phyloP scores from a whole-genome alignment of 352 stramenopile species.

The Globisporangium canariense region DNA sequence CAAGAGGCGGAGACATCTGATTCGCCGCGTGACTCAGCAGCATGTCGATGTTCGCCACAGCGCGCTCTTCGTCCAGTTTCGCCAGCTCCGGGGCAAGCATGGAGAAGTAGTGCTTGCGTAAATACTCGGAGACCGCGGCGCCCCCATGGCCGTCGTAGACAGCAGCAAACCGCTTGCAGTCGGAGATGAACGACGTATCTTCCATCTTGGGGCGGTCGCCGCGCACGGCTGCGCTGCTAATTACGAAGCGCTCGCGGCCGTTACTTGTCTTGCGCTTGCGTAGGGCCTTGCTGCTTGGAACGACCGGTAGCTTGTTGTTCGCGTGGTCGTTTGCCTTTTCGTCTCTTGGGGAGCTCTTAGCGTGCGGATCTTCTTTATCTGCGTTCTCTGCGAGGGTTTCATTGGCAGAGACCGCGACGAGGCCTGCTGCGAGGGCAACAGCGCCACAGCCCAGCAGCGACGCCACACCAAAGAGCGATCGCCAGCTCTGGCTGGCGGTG shows the following conservation, averaged over 20 bases:
- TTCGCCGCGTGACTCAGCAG: background rate
- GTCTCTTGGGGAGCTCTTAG: background rate
- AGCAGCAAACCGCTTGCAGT: conserved; percentile 75
- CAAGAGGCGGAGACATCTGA: background rate
- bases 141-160: conserved; percentile 86
- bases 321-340: background rate
- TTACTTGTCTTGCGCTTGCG: conserved; percentile 50
- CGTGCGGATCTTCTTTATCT: background rate
- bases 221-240: conserved; percentile 70
- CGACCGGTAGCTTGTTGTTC: background rate
- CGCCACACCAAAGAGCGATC: conserved; percentile 1
- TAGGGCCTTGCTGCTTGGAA: conserved; percentile 15
- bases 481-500: background rate
- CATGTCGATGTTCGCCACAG: conserved; percentile 1
- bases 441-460: conserved; percentile 1
- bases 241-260: conserved; percentile 31
- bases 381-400: background rate
- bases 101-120: conserved; percentile 58
- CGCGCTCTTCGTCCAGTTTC: conserved; percentile 28
- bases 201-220: conserved; percentile 80
- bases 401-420: background rate
- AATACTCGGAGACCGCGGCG: conserved; percentile 57
- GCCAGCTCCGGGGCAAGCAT: conserved; percentile 46
- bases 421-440: background rate
- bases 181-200: conserved; percentile 78